These are phyloP conservation scores for Picochlorum costavermella DNA, from an alignment of 139 green algal species.

Conservation along the genomic window DNA sequence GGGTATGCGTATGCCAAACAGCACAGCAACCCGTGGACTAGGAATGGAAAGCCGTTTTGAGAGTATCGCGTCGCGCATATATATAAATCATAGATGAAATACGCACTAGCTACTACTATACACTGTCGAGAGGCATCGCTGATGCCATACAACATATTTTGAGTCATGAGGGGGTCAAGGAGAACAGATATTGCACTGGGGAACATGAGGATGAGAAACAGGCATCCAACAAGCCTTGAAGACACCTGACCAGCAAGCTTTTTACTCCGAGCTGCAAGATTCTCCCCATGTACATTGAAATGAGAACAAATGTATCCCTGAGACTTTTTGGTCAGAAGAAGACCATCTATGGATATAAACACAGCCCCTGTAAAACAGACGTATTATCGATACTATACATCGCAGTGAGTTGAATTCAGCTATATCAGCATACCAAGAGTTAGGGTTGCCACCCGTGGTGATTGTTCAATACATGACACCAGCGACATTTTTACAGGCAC, in stretches of 20 bases:
- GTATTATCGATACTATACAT: no score
- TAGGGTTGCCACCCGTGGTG: no score
- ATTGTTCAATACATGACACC: no score
- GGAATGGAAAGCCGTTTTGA: slow-evolving; percentile 25
- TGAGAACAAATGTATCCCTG: no score
- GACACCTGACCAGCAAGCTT: slow-evolving; percentile 9
- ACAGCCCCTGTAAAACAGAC: no score
- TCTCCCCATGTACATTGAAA: no score
- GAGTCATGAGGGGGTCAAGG: background rate
- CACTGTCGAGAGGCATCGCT: background rate
- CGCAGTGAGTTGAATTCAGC: no score
- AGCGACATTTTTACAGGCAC: no score
- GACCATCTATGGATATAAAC: no score
- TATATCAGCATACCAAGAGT: no score
- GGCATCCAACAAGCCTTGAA: slow-evolving; percentile 1
- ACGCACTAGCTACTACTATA: slow-evolving; percentile 13
- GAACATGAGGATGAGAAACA: slow-evolving; percentile 14
- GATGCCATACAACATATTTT: background rate
- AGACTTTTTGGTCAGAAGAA: background rate
- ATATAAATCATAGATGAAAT: slow-evolving; percentile 26
- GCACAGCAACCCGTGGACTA: slow-evolving; percentile 23
- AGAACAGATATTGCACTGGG: slow-evolving; percentile 3
- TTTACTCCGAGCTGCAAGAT: background rate
- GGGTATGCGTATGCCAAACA: slow-evolving; percentile 15
- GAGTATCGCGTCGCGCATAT: slow-evolving; percentile 7